A percentile compares a stretch with the other conserved stretches of the same genome.
Evolutionary conservation across 306 rosid genomes (phyloP).

Genomic region (Amphicarpaea edgeworthii): DNA sequence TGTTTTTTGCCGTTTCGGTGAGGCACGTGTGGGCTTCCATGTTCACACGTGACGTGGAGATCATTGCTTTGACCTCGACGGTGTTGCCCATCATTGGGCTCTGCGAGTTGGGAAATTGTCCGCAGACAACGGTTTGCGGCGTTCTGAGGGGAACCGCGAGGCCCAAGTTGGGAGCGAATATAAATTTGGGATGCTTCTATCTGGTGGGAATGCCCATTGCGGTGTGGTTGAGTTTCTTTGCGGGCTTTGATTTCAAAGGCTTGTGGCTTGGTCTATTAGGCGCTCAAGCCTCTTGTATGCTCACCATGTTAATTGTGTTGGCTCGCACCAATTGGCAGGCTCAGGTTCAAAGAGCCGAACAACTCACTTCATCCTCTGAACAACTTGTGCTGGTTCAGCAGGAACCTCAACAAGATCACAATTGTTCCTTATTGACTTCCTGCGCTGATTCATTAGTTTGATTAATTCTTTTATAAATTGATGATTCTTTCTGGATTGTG

Average conservation of each 20-base stretch:
- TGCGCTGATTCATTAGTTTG: constrained; percentile 47
- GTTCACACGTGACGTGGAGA: constrained; percentile 75
- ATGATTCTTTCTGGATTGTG: constrained; percentile 35
- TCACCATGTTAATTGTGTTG: constrained; percentile 74
- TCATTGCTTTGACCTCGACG: constrained; percentile 69
- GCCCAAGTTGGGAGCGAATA: constrained; percentile 84
- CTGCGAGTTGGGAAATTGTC: constrained; percentile 92
- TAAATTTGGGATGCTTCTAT: constrained; percentile 85
- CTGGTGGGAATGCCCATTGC: constrained; percentile 93
- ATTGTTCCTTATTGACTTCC: neutral
- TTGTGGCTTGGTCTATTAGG: constrained; percentile 87
- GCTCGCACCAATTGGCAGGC: constrained; percentile 78
- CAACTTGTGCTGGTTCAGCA: constrained; percentile 28
- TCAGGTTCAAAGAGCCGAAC: constrained; percentile 69
- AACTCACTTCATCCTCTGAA: constrained; percentile 60
- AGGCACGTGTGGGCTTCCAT: constrained; percentile 78
- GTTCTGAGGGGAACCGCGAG: constrained; percentile 90
- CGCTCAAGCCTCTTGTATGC: constrained; percentile 79
- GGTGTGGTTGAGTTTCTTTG: constrained; percentile 70
- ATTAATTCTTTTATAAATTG: constrained; percentile 38
- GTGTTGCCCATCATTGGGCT: constrained; percentile 86
- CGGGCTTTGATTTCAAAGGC: constrained; percentile 80
- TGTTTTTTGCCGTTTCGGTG: constrained; percentile 65
- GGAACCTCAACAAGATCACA: neutral
- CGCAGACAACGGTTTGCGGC: constrained; percentile 89